Percentiles rank a stretch among this genome's conserved stretches.
Evolutionary conservation across 352 stramenopile genomes (phyloP).

Genomic region (Phytophthora podocarpi): DNA sequence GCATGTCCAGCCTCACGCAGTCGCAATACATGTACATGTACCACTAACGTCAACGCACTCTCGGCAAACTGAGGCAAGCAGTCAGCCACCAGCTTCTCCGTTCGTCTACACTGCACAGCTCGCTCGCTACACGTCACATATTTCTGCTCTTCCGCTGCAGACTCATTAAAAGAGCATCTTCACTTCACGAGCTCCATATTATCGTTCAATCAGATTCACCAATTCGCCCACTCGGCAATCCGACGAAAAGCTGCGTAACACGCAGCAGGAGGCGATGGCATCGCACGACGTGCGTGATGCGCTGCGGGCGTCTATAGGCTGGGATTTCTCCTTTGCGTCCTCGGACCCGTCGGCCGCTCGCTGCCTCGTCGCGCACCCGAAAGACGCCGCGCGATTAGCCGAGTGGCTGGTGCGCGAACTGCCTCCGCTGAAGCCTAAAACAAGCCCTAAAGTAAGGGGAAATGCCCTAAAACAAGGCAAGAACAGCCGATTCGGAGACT

Average conservation of each 20-base stretch:
- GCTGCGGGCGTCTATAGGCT: conserved; percentile 43
- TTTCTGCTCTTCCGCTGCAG: not conserved
- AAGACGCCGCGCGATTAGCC: conserved; percentile 30
- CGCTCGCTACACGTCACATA: not conserved
- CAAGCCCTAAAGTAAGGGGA: not conserved
- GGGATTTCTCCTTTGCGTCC: conserved; percentile 58
- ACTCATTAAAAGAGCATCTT: conserved; percentile 2
- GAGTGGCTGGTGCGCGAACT: conserved; percentile 54
- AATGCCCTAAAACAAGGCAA: not conserved
- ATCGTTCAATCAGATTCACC: conserved; percentile 21
- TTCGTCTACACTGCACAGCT: too few species aligned
- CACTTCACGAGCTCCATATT: not conserved
- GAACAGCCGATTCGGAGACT: not conserved
- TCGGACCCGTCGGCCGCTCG: conserved; percentile 45
- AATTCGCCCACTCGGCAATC: not conserved
- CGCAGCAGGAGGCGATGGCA: conserved; percentile 1
- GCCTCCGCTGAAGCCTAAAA: conserved; percentile 13
- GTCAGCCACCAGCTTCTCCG: too few species aligned
- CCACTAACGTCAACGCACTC: too few species aligned
- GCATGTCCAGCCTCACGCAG: too few species aligned
- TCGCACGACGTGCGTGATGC: conserved; percentile 40
- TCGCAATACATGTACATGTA: too few species aligned
- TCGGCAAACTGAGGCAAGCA: too few species aligned
- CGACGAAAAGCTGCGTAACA: conserved; percentile 27
- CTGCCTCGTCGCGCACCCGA: conserved; percentile 52